Base-by-base conservation (phyloP, 306 rosid genomes). In the Spatholobus suberectus region DNA sequence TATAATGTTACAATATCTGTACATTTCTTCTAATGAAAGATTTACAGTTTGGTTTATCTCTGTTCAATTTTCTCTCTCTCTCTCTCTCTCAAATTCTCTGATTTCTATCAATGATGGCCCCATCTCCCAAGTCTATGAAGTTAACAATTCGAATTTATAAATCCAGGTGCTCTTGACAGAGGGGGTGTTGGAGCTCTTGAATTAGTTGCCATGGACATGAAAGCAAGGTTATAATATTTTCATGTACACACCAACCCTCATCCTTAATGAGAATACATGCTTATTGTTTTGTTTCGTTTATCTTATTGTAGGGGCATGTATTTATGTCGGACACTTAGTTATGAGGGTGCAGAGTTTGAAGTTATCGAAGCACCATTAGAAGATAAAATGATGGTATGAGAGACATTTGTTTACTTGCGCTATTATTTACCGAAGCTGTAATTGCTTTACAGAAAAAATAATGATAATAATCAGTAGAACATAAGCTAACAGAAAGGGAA, bases 131-230 rank as follows among this genome's bases (percentile, higher is more conserved):
- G 68, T 74, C 41, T 23, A 44, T 77, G 51, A 69, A 80, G 27
- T 62, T 74, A 27, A 70, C 57, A 76, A 79, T 76, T 38, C 21
- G 23, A 75, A 58, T 75, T 38, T 59, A 44, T 79, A 10, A 4
- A 3, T 90, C 85, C 89, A 96, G 99, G 89, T 86, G 97, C 97
- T 63, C 87, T 96, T 78, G 99, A 96, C 61, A 94, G 94, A 88
- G 98, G 97, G 63, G 98, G 99, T 68, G 99, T 96, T 81, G 99
- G 99, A 88, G 99, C 99, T 68, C 88, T 96, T 5, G 99, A 96
- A 92, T 92, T 96, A 89, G 99, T 96, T 89, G 99, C 99, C 79
- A 96, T 96, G 99, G 99, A 96, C 90, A 94, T 96, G 99, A 96
- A 96, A 96, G 98, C 99, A 83, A 96, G 98, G 99, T 94, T 85